These are phyloP conservation scores for Rhododendron henanense DNA, from an alignment of 148 eudicot genomes.

Conservation along the genomic window DNA sequence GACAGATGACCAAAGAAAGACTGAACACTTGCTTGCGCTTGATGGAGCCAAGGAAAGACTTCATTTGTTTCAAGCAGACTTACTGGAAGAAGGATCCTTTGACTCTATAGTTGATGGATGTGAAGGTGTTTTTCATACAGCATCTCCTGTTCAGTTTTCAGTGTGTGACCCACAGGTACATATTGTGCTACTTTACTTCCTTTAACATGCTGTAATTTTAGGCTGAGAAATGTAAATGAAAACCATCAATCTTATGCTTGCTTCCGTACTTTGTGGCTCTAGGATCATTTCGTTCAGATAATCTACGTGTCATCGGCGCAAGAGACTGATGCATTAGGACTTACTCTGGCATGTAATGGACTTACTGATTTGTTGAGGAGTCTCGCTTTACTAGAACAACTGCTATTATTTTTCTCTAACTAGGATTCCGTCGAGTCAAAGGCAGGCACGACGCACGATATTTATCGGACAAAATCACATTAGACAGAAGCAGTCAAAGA, in stretches of 20 bases:
- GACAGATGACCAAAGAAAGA: slow-evolving; percentile 24
- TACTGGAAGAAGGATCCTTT: slow-evolving; percentile 27
- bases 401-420: background rate
- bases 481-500: background rate
- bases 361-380: background rate
- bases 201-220: background rate
- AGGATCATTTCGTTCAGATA: background rate
- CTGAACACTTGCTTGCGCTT: slow-evolving; percentile 30
- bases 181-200: background rate
- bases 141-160: slow-evolving; percentile 25
- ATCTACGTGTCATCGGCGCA: background rate
- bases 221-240: background rate
- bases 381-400: background rate
- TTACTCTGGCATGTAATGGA: background rate
- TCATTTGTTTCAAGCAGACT: slow-evolving; percentile 32
- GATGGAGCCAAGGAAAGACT: slow-evolving; percentile 39
- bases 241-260: background rate
- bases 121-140: slow-evolving; percentile 31
- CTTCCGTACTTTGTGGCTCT: background rate
- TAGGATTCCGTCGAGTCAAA: background rate
- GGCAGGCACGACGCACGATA: background rate
- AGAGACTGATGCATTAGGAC: background rate
- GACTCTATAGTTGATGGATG: slow-evolving; percentile 28
- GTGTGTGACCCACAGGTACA: slow-evolving; percentile 33
- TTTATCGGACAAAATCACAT: background rate